A percentile compares a stretch with the other conserved stretches of the same genome.
phyloP scores from a whole-genome alignment of 805 yeast genomes.

The Metschnikowia aberdeeniae region DNA sequence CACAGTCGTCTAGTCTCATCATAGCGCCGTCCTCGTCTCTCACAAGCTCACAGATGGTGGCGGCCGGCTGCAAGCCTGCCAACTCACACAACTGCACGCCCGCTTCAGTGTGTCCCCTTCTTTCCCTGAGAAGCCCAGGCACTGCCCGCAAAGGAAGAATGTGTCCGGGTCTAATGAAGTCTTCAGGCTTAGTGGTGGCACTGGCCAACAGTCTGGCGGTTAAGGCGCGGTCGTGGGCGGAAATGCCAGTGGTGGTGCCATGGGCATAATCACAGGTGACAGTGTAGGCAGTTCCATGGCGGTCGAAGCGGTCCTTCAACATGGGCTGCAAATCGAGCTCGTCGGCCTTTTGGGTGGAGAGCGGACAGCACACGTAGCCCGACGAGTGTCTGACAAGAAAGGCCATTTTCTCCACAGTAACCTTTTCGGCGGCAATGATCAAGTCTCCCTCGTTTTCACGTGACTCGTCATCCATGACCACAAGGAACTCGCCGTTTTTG shows the following conservation, averaged over 20 bases:
- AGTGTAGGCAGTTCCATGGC: constrained; percentile 97
- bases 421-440: constrained; percentile 82
- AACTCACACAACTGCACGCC: constrained; percentile 81
- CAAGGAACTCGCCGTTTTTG: constrained; percentile 71
- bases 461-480: constrained; percentile 95
- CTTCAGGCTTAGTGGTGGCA: constrained; percentile 49
- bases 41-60: constrained; percentile 90
- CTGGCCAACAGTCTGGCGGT: constrained; percentile 74
- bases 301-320: constrained; percentile 58
- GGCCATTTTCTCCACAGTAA: constrained; percentile 87
- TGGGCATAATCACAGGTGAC: constrained; percentile 81
- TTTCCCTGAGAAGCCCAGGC: constrained; percentile 71
- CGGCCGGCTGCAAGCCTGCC: constrained; percentile 79
- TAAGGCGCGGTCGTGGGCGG: constrained; percentile 88
- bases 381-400: constrained; percentile 82
- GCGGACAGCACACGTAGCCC: constrained; percentile 93
- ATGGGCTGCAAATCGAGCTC: constrained; percentile 73
- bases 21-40: constrained; percentile 89
- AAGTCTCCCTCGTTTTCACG: constrained; percentile 98
- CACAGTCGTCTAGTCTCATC: constrained; percentile 91
- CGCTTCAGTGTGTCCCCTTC: constrained; percentile 98
- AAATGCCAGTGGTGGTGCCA: constrained; percentile 95
- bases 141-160: constrained; percentile 88
- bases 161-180: constrained; percentile 92
- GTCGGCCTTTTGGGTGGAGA: constrained; percentile 75